Percentiles rank a stretch among this genome's conserved stretches.
Evolutionary conservation across 1,139 yeast genomes (phyloP).

Genomic region (Yamadazyma diddensiae): DNA sequence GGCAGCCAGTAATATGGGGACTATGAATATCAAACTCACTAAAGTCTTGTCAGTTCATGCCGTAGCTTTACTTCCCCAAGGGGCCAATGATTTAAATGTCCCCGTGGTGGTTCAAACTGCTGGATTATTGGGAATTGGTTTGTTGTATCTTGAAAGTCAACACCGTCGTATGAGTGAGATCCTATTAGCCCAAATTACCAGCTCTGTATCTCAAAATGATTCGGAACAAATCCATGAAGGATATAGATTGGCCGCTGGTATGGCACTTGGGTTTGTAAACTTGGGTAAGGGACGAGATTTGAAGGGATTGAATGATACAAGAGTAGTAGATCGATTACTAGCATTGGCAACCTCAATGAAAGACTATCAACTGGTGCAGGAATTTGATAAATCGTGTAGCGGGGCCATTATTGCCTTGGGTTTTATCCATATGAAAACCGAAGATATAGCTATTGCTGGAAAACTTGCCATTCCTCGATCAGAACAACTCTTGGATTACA

Average conservation of each 20-base stretch:
- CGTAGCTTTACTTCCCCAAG: constrained; percentile 85
- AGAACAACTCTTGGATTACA: constrained; percentile 61
- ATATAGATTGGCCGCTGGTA: constrained; percentile 84
- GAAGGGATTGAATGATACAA: constrained; percentile 64
- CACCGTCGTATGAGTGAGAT: constrained; percentile 88
- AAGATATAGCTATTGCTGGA: constrained; percentile 55
- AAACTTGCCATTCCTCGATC: constrained; percentile 65
- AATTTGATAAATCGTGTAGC: constrained; percentile 70
- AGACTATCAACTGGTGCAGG: constrained; percentile 66
- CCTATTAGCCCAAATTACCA: constrained; percentile 62
- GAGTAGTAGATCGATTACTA: constrained; percentile 63
- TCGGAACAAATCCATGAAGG: constrained; percentile 67
- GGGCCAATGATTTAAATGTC: constrained; percentile 87
- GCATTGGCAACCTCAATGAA: constrained; percentile 59
- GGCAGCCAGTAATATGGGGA: constrained; percentile 83
- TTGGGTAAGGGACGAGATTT: constrained; percentile 72
- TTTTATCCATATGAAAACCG: constrained; percentile 70
- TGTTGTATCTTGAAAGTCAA: constrained; percentile 72
- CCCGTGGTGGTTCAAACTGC: constrained; percentile 85
- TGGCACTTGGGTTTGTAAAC: constrained; percentile 84
- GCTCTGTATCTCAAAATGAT: constrained; percentile 57
- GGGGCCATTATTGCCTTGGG: constrained; percentile 81
- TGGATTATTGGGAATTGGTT: constrained; percentile 86
- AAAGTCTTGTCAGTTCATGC: constrained; percentile 93
- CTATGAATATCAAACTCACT: constrained; percentile 84